Base-by-base conservation (phyloP, 1,139 yeast genomes). In the Diutina mesorugosa region DNA sequence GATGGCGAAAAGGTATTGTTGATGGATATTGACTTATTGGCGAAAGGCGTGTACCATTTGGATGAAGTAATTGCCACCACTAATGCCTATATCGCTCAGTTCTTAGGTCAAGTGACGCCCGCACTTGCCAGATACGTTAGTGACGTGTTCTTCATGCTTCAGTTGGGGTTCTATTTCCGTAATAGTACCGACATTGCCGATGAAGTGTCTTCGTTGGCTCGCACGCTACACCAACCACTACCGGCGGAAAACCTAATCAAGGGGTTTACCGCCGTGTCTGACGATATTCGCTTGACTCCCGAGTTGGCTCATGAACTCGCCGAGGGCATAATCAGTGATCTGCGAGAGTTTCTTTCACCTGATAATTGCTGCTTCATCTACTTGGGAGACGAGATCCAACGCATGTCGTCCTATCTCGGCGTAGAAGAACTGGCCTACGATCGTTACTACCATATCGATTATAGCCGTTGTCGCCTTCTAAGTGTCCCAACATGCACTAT, bases 1-100 rank as follows among this genome's bases (percentile, higher is more conserved):
- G 57, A 63, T 1, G 69, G 69, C 32, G 64, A 70, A 58, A 61
- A 64, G 2, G 67, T 73, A 0, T 59, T 81, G 1, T 71, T 77
- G 4, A 56, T 84, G 1, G 85, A 84, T 57, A 57, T 83, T 1
- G 65, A 66, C 3, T 64, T 83, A 5, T 79, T 85, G 0, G 62
- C 63, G 1, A 59, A 64, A 2, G 89, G 76, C 2, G 59, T 68
- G 48, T 64, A 64, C 29, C 66, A 69, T 18, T 52, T 75, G 1
- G 59, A 62, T 6, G 54, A 57, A 0, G 67, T 80, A 1, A 56
- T 79, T 0, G 58, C 62, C 1, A 55, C 64, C 0, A 56, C 79
- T 0, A 66, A 77, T 55, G 59, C 60, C 2, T 59, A 64, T 26
- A 64, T 70, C n/a, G 58, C 66, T 6, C 60, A 64, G 0, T 55